These are phyloP conservation scores for Nasturtium officinale DNA, from an alignment of 345 rosid genomes.

Conservation along the genomic window DNA sequence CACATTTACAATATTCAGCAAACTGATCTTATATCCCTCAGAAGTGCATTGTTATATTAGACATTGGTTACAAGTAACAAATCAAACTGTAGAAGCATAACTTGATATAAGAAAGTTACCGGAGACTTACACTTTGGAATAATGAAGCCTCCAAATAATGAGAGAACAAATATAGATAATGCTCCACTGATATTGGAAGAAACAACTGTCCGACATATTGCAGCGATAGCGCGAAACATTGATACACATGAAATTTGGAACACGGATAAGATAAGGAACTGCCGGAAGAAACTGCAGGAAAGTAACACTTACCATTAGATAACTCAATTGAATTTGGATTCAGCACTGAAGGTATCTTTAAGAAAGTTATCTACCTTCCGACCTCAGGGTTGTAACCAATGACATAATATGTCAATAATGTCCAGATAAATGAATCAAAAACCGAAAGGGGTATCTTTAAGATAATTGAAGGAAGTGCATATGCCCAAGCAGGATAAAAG, in stretches of 20 bases:
- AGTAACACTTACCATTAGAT: neutral
- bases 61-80: neutral
- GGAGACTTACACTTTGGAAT: conserved; percentile 51
- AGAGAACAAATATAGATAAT: conserved; percentile 41
- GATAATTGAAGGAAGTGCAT: conserved; percentile 52
- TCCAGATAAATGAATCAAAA: conserved; percentile 50
- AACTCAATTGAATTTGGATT: conserved; percentile 2
- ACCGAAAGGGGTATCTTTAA: conserved; percentile 53
- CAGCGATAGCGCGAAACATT: conserved; percentile 54
- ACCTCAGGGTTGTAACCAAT: conserved; percentile 55
- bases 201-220: conserved; percentile 51
- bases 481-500: conserved; percentile 63
- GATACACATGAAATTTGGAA: conserved; percentile 56
- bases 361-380: conserved; percentile 47
- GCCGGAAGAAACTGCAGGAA: conserved; percentile 50
- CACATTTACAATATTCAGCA: neutral
- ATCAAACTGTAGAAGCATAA: neutral
- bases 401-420: conserved; percentile 52
- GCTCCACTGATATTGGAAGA: conserved; percentile 48
- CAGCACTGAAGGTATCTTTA: conserved; percentile 34
- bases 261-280: conserved; percentile 52
- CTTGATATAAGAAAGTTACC: neutral
- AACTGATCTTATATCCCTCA: neutral
- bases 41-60: no score
- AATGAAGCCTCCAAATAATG: conserved; percentile 66